A percentile compares a stretch with the other conserved stretches of the same genome.
Conservation (phyloP, 805 yeast species). For the Wickerhamiella cacticola region DNA sequence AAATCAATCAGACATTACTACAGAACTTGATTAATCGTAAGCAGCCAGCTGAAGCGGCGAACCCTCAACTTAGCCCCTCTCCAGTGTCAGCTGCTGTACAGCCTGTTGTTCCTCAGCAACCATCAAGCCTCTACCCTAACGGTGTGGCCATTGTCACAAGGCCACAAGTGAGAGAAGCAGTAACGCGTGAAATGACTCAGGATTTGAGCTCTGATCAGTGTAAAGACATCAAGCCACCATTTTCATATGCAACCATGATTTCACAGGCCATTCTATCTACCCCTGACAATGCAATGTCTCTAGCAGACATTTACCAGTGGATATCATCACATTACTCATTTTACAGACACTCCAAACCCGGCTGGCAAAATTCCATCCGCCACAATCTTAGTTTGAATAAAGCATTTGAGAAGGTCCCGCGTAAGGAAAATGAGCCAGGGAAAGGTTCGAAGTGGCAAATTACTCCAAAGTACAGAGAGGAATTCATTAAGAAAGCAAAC, state of each 20-base stretch:
- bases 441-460: conserved; percentile 99
- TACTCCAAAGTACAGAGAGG: conserved; percentile 69
- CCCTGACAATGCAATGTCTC: conserved; percentile 73
- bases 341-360: conserved; percentile 82
- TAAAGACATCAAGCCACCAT: conserved; percentile 91
- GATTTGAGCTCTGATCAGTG: conserved; percentile 76
- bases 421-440: conserved; percentile 93
- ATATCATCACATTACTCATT: conserved; percentile 79
- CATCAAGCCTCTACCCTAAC: conserved; percentile 27
- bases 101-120: not conserved
- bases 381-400: conserved; percentile 89
- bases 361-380: conserved; percentile 97
- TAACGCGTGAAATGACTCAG: conserved; percentile 26
- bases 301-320: conserved; percentile 88
- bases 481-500: conserved; percentile 67
- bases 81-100: not conserved
- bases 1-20: conserved; percentile 27
- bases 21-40: not conserved
- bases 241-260: conserved; percentile 94
- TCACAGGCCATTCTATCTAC: conserved; percentile 91
- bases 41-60: not conserved
- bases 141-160: conserved; percentile 34
- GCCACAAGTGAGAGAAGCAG: conserved; percentile 31
- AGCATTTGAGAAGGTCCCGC: conserved; percentile 94
- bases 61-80: not conserved